Base-by-base conservation (phyloP, 148 eudicot species). In the Rhododendron molle region DNA sequence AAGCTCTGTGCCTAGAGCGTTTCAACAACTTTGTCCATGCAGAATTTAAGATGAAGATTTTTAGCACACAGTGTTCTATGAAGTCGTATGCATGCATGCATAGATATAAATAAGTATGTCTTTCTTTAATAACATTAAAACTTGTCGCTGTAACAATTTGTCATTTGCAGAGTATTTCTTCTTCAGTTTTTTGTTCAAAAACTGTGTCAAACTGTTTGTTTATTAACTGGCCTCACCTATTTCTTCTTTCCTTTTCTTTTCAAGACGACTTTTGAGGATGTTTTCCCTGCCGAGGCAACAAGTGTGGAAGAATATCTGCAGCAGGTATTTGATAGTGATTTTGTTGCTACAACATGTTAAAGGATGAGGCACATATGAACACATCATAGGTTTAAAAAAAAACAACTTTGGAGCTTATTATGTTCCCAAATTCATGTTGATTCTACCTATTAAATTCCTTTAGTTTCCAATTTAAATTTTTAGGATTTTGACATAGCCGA, bases 251-350 rank as follows among this genome's bases (percentile, higher is more conserved):
- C 76, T 71, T 71, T 32, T 14, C 80, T 83, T 56, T 62, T 88
- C 82, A 77, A 96, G 99, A 96, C 98, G 26, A 95, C 99, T 26
- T 96, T 92, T 86, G 98, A 96, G 86, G 99, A 96, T 91, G 97
- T 95, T 78, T 96, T 95, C 87, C 98, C 99, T 83, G 95, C 97
- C 21, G 98, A 96, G 89, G 99, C 99, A 84, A 92, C 98, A n/a
- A 93, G 90, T 16, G 95, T 96, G 77, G 99, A 96, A 82, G 98
- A 96, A 78, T 96, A 93, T 88, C 92, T 96, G 84, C 98, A 95
- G 81, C 99, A 96, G 99, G 99, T 96, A 89, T 72, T 73, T 74
- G 40, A 58, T 23, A 38, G 9, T 56, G 6, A 52, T 76, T 54
- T 74, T 60, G 54, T 28, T 50, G n/a, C 54, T 34, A 50, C 30